Evolutionary conservation across 2,329 filamentous ascomycete species (phyloP).

Genomic region (Cryphonectria radicalis): DNA sequence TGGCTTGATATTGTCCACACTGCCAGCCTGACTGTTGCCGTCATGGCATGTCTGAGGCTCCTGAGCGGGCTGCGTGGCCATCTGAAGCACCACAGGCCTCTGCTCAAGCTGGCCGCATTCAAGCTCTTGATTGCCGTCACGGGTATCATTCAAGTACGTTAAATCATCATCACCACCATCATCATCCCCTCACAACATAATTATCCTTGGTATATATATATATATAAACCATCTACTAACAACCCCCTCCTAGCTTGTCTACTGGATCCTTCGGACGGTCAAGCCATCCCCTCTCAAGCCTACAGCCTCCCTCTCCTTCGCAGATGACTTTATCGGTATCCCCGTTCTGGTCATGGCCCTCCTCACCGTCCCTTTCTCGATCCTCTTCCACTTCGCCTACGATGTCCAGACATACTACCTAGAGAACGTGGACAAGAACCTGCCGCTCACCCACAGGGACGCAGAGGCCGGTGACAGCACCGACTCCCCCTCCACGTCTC

Average conservation of each 20-base stretch:
- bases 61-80: conserved; percentile 35
- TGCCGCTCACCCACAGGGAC: conserved; percentile 21
- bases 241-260: conserved; percentile 32
- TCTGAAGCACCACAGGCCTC: conserved; percentile 36
- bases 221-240: not conserved
- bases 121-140: conserved; percentile 40
- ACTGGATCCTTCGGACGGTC: conserved; percentile 35
- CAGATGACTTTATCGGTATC: conserved; percentile 36
- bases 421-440: conserved; percentile 21
- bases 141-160: conserved; percentile 37
- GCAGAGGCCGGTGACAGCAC: conserved; percentile 3
- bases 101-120: conserved; percentile 41
- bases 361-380: conserved; percentile 36
- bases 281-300: conserved; percentile 30
- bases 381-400: conserved; percentile 36
- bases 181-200: too few species aligned
- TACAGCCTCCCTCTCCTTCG: conserved; percentile 34
- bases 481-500: not conserved
- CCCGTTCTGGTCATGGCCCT: conserved; percentile 35
- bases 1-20: conserved; percentile 38
- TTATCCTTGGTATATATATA: too few species aligned
- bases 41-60: conserved; percentile 36
- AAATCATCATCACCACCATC: not conserved
- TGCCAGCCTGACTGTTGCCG: conserved; percentile 34
- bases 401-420: conserved; percentile 34